Conservation (phyloP, 2,329 filamentous ascomycete species). For the Graphium sp. region DNA sequence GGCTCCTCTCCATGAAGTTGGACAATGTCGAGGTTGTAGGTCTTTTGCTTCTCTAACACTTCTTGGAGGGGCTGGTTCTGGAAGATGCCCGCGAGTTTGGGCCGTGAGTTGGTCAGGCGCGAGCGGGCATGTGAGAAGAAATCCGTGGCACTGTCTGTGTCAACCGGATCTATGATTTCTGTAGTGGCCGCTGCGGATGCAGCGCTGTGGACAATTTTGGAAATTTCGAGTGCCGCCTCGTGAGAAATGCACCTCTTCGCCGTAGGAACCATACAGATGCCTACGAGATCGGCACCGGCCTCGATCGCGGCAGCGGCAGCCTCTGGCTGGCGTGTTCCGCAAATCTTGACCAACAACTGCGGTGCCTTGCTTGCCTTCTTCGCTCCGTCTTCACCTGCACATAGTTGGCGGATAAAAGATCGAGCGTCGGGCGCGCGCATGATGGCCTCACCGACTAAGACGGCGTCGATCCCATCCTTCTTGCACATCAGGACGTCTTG, state of each 20-base stretch:
- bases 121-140: constrained; percentile 49
- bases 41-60: constrained; percentile 59
- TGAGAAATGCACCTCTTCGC: constrained; percentile 65
- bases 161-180: too few species aligned
- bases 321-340: constrained; percentile 72
- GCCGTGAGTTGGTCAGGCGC: constrained; percentile 35
- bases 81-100: constrained; percentile 85
- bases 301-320: constrained; percentile 67
- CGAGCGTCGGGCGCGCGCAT: constrained; percentile 80
- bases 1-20: constrained; percentile 90
- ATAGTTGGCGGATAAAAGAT: constrained; percentile 68
- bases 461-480: constrained; percentile 77
- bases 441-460: constrained; percentile 87
- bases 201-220: constrained; percentile 50
- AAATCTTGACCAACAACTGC: constrained; percentile 74
- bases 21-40: constrained; percentile 69
- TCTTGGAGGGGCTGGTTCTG: constrained; percentile 76
- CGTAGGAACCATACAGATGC: constrained; percentile 77
- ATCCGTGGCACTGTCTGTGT: too few species aligned
- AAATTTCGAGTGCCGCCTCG: constrained; percentile 67
- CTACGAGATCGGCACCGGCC: constrained; percentile 79
- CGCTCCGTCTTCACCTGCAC: constrained; percentile 35
- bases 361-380: constrained; percentile 17
- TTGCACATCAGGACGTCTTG: constrained; percentile 80
- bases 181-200: constrained; percentile 11